Evolutionary conservation across 805 yeast species (phyloP).

Genomic region (Metschnikowia vanudenii): DNA sequence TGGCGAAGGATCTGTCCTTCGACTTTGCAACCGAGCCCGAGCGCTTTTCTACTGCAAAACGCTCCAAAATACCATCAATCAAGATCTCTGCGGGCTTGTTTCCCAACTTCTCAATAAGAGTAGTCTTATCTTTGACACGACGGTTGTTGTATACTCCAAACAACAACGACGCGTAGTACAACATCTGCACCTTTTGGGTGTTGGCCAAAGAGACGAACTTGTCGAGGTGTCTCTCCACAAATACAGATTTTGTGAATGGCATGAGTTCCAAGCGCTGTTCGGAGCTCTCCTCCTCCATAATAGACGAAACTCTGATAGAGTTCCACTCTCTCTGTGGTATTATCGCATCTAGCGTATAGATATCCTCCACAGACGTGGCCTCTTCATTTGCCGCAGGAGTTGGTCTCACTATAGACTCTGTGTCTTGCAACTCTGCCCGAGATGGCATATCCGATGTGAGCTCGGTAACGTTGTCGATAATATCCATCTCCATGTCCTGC

Average conservation of each 20-base stretch:
- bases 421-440: constrained; percentile 56
- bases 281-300: constrained; percentile 50
- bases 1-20: constrained; percentile 70
- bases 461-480: constrained; percentile 72
- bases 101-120: constrained; percentile 54
- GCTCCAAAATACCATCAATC: constrained; percentile 65
- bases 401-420: constrained; percentile 68
- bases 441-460: constrained; percentile 75
- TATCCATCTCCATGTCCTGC: constrained; percentile 71
- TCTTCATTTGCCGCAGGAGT: constrained; percentile 74
- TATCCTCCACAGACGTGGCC: constrained; percentile 80
- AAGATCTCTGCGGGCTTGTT: constrained; percentile 71
- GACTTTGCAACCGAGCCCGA: constrained; percentile 59
- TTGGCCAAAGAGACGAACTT: constrained; percentile 41
- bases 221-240: constrained; percentile 48
- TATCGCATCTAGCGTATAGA: constrained; percentile 72
- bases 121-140: constrained; percentile 57
- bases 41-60: constrained; percentile 61
- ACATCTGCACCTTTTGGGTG: constrained; percentile 58
- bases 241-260: constrained; percentile 61
- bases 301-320: constrained; percentile 60
- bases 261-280: constrained; percentile 54
- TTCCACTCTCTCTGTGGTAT: constrained; percentile 66
- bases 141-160: constrained; percentile 78
- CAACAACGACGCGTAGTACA: constrained; percentile 78